Conservation (phyloP, 768 basidiomycete species). For the Multifurca ochricompacta region DNA sequence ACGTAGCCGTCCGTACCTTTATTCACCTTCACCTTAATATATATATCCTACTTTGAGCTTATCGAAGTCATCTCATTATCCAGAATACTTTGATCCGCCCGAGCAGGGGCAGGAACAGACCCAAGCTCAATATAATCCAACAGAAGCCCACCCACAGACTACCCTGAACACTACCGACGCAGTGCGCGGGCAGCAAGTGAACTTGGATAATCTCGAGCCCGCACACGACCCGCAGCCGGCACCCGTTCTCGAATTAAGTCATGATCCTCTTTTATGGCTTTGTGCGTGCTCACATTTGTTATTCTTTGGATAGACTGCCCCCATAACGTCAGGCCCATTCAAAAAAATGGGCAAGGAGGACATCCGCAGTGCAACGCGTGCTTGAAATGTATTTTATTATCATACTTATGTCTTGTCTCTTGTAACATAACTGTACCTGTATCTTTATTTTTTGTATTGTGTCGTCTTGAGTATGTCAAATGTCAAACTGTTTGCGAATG, state of each 20-base stretch:
- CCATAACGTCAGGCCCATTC: conserved; percentile 3
- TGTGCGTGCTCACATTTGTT: background rate
- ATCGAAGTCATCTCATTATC: background rate
- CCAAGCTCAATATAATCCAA: background rate
- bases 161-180: background rate
- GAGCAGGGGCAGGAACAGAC: conserved; percentile 1
- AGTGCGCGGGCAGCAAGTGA: background rate
- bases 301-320: conserved; percentile 5
- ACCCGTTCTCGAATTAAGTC: conserved; percentile 1
- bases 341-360: conserved; percentile 6
- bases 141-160: background rate
- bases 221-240: background rate
- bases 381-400: background rate
- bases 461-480: background rate
- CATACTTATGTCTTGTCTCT: background rate
- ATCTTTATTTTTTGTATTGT: background rate
- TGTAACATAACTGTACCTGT: conserved; percentile 4
- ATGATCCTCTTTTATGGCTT: background rate
- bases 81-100: conserved; percentile 16
- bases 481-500: background rate
- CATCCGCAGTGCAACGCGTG: background rate
- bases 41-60: background rate
- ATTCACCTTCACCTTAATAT: background rate
- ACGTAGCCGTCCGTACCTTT: conserved; percentile 17
- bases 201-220: conserved; percentile 1